A percentile compares a stretch with the other conserved stretches of the same genome.
Evolutionary conservation across 2,329 filamentous ascomycete genomes (phyloP).

Genomic region (Colletotrichum lini): DNA sequence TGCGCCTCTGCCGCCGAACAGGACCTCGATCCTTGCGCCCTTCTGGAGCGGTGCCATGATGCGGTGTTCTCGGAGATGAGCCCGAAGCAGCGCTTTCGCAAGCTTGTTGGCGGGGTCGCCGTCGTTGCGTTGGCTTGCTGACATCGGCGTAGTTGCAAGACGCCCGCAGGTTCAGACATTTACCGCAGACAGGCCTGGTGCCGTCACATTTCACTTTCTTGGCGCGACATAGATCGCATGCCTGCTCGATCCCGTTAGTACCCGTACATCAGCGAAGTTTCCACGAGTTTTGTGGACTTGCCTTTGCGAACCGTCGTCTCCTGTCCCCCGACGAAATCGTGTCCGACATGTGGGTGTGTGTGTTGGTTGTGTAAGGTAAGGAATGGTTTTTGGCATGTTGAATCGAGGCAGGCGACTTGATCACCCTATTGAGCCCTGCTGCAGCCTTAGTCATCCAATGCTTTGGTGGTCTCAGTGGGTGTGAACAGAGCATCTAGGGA

Average conservation of each 20-base stretch:
- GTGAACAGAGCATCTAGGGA: no score
- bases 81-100: not conserved
- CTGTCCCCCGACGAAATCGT: not conserved
- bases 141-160: constrained; percentile 4
- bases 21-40: no score
- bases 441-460: no score
- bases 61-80: not conserved
- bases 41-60: not conserved
- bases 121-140: not conserved
- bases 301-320: not conserved
- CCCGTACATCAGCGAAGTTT: not conserved
- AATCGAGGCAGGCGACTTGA: no score
- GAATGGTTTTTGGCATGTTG: no score
- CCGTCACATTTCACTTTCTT: not conserved
- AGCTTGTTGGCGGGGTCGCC: not conserved
- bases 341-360: not conserved
- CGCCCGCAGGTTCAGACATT: not conserved
- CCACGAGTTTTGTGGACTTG: not conserved
- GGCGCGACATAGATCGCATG: not conserved
- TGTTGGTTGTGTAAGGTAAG: no score
- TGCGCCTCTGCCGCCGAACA: no score
- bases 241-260: not conserved
- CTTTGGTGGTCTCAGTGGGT: no score
- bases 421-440: no score
- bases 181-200: not conserved